phyloP scores from a whole-genome alignment of 139 green algal genomes.

The Chlorella sp. region DNA sequence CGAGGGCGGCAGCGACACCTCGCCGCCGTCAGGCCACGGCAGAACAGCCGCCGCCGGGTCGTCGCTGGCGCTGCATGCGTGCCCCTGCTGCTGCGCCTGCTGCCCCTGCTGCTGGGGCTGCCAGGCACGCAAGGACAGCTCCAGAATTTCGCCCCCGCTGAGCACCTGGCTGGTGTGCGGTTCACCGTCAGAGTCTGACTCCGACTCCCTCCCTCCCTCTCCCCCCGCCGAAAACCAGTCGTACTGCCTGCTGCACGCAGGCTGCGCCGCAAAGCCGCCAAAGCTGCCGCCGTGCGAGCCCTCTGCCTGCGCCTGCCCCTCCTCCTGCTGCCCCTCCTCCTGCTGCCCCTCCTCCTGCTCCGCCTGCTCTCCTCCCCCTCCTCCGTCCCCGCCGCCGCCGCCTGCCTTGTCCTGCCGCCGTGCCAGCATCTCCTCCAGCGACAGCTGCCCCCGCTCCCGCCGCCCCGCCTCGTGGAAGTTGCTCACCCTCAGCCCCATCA shows the following conservation, averaged over 20 bases:
- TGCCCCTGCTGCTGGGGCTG: neutral
- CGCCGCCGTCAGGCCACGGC: neutral
- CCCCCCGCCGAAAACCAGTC: neutral
- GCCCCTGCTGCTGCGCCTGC: neutral
- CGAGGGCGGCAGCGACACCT: slow-evolving; percentile 2
- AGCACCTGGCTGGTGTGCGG: neutral
- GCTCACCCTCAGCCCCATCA: slow-evolving; percentile 85
- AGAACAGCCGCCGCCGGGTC: neutral
- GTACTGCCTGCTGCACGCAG: neutral
- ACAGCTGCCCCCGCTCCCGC: slow-evolving; percentile 29
- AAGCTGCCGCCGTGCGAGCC: neutral
- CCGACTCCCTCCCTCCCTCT: neutral
- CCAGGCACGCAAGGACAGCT: slow-evolving; percentile 39
- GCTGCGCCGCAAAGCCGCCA: neutral
- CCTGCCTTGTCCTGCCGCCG: neutral
- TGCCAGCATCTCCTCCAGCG: slow-evolving; percentile 37
- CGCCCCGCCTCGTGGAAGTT: slow-evolving; percentile 59
- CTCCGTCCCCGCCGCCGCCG: neutral
- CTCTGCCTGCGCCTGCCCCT: neutral
- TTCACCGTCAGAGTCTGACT: neutral
- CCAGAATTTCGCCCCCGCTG: neutral
- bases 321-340: neutral
- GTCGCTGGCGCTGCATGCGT: neutral
- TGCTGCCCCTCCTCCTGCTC: neutral
- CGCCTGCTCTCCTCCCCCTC: neutral